A percentile compares a stretch with the other conserved stretches of the same genome.
Conservation (phyloP, 1,139 yeast species). For the Pichia sp. region DNA sequence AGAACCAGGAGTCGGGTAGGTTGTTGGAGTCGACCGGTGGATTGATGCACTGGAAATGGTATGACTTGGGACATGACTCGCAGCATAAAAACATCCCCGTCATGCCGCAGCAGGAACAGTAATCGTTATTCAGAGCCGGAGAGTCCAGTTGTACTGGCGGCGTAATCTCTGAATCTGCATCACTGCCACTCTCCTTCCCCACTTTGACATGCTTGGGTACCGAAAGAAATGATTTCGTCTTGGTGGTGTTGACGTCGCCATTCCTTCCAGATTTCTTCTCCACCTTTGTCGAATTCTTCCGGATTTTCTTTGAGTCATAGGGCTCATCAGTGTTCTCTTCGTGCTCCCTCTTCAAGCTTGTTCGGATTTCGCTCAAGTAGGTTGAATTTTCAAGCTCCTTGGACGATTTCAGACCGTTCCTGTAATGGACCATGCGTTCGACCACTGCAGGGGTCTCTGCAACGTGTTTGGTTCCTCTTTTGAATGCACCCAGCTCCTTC, state of each 20-base stretch:
- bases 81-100: conserved; percentile 89
- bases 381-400: conserved; percentile 35
- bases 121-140: conserved; percentile 68
- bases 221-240: neutral
- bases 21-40: conserved; percentile 77
- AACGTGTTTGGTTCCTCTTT: conserved; percentile 5
- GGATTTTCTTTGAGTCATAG: neutral
- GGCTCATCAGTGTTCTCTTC: neutral
- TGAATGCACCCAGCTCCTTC: conserved; percentile 38
- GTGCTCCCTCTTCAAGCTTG: neutral
- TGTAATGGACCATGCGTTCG: conserved; percentile 23
- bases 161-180: neutral
- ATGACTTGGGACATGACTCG: conserved; percentile 87
- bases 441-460: neutral
- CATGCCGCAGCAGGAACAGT: conserved; percentile 82
- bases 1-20: conserved; percentile 87
- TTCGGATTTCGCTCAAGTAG: conserved; percentile 9
- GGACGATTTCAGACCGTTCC: conserved; percentile 34
- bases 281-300: neutral
- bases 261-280: neutral
- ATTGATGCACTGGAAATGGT: conserved; percentile 85
- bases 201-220: neutral
- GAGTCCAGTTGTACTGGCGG: conserved; percentile 20
- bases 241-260: neutral
- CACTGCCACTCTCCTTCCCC: neutral